phyloP scores from a whole-genome alignment of 2,329 filamentous ascomycete genomes.

The Nigrograna mackinnonii region DNA sequence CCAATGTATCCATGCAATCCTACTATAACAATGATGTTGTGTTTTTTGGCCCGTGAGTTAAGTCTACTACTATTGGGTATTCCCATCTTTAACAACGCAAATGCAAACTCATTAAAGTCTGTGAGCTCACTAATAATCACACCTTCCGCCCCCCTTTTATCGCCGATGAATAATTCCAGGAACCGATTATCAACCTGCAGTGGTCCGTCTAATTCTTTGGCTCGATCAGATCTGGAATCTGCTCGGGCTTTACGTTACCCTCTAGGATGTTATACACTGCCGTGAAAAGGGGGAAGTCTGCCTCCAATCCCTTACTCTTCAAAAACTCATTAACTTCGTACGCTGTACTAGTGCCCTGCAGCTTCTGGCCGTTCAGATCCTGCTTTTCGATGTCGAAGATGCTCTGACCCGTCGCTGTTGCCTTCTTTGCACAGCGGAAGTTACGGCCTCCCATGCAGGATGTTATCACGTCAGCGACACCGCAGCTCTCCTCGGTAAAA shows the following conservation, averaged over 20 bases:
- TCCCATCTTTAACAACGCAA: too few relatives aligned
- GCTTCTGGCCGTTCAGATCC: slow-evolving; percentile 94
- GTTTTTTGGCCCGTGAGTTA: too few relatives aligned
- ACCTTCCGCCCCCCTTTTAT: too few relatives aligned
- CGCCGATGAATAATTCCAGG: too few relatives aligned
- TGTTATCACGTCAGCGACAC: slow-evolving; percentile 94
- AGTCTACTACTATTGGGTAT: too few relatives aligned
- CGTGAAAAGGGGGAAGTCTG: slow-evolving; percentile 90
- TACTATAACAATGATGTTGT: too few relatives aligned
- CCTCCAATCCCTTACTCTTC: slow-evolving; percentile 74
- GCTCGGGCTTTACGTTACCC: slow-evolving; percentile 72
- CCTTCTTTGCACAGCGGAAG: slow-evolving; percentile 89
- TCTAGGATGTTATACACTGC: slow-evolving; percentile 80
- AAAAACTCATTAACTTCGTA: slow-evolving; percentile 90
- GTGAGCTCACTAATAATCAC: too few relatives aligned
- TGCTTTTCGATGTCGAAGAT: slow-evolving; percentile 87
- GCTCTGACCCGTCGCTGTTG: slow-evolving; percentile 75
- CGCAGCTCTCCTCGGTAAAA: slow-evolving; percentile 95
- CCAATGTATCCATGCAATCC: too few relatives aligned
- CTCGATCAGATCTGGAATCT: slow-evolving; percentile 69
- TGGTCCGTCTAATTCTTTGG: slow-evolving; percentile 7
- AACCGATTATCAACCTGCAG: too few relatives aligned
- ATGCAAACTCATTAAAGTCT: too few relatives aligned
- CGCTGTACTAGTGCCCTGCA: slow-evolving; percentile 92
- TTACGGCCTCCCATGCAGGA: slow-evolving; percentile 91